These are phyloP conservation scores for Tympanopsis confertula DNA, from an alignment of 2,329 filamentous ascomycete genomes.

Conservation along the genomic window DNA sequence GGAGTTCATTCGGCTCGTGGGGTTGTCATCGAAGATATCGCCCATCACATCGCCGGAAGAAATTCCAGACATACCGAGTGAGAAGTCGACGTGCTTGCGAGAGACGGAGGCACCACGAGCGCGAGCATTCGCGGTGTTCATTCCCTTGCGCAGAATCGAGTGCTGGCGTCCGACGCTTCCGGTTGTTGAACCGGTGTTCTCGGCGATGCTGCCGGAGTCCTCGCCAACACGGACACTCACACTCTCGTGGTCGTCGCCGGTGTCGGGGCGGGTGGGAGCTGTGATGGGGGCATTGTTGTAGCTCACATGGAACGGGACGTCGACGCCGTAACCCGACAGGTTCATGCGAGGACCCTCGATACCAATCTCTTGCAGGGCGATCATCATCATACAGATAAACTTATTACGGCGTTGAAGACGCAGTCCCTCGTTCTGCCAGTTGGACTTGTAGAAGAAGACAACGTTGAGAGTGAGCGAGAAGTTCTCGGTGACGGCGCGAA, in stretches of 20 bases:
- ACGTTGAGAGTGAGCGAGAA: slow-evolving; percentile 56
- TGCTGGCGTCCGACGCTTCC: slow-evolving; percentile 16
- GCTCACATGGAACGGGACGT: not conserved
- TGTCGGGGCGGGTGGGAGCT: not conserved
- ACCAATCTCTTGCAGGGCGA: slow-evolving; percentile 53
- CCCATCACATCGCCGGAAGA: slow-evolving; percentile 45
- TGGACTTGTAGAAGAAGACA: slow-evolving; percentile 65
- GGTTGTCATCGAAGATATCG: slow-evolving; percentile 48
- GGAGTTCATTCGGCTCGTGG: not conserved
- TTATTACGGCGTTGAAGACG: slow-evolving; percentile 62
- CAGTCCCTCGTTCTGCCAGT: slow-evolving; percentile 63
- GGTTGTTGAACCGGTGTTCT: not conserved
- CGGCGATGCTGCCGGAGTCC: not conserved
- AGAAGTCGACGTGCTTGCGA: slow-evolving; percentile 57
- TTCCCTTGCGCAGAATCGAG: slow-evolving; percentile 42
- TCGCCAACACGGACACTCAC: no score
- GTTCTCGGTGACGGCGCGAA: slow-evolving; percentile 49
- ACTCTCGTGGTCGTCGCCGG: not conserved
- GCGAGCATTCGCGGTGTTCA: slow-evolving; percentile 24
- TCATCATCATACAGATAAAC: slow-evolving; percentile 62
- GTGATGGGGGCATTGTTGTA: not conserved
- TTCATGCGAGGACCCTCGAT: slow-evolving; percentile 31
- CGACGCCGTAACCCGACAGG: not conserved
- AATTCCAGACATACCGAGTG: slow-evolving; percentile 51
- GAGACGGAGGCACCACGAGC: slow-evolving; percentile 43